phyloP scores from a whole-genome alignment of 495 filamentous ascomycete genomes.

The Parathielavia hyrcaniae region DNA sequence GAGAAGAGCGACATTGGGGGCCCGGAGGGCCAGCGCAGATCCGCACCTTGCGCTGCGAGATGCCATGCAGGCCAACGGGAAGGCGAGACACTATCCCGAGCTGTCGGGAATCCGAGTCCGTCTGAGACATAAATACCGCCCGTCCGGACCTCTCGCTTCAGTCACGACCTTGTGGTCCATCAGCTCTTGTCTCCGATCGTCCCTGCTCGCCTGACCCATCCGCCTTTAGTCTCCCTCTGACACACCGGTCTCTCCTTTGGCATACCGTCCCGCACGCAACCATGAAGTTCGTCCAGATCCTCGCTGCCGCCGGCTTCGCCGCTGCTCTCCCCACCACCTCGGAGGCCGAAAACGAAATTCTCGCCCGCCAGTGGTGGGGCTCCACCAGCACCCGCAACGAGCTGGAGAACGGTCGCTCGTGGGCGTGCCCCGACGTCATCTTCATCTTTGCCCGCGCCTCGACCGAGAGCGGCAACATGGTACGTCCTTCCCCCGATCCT shows the following conservation, averaged over 20 bases:
- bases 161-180: background rate
- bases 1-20: background rate
- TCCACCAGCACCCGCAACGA: conserved; percentile 1
- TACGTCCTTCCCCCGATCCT: conserved; percentile 20
- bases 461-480: conserved; percentile 45
- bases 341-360: background rate
- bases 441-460: conserved; percentile 47
- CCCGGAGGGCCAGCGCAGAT: background rate
- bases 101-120: background rate
- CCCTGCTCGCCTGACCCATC: background rate
- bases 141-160: background rate
- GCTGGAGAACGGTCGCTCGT: background rate
- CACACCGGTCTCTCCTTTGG: background rate
- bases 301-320: conserved; percentile 8
- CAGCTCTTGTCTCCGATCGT: background rate
- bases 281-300: conserved; percentile 12
- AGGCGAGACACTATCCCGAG: background rate
- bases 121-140: background rate
- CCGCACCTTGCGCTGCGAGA: background rate
- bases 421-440: conserved; percentile 40
- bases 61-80: background rate
- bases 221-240: too few relatives aligned
- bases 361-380: background rate
- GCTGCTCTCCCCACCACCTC: background rate
- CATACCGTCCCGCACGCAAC: background rate